Evolutionary conservation across 2,329 filamentous ascomycete genomes (phyloP).

Genomic region (Pyrenophora seminiperda): DNA sequence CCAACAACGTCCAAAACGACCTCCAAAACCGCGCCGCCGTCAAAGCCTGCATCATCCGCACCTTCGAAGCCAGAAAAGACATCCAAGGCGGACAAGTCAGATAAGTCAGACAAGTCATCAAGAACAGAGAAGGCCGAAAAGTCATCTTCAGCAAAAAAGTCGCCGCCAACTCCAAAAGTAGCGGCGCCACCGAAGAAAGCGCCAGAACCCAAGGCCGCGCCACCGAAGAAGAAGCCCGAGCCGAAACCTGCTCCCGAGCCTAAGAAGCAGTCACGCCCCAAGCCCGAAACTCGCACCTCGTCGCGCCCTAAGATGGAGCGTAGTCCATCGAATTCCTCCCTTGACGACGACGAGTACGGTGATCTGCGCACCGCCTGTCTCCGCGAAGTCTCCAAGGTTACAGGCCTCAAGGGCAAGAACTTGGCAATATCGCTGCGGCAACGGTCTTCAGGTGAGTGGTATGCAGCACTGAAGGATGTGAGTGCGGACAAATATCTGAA

Average conservation of each 20-base stretch:
- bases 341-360: slow-evolving; percentile 9
- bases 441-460: slow-evolving; percentile 30
- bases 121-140: slow-evolving; percentile 9
- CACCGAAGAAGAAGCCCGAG: slow-evolving; percentile 6
- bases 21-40: slow-evolving; percentile 8
- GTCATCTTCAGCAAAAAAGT: slow-evolving; percentile 4
- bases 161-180: slow-evolving; percentile 11
- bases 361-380: slow-evolving; percentile 14
- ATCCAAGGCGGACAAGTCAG: slow-evolving; percentile 5
- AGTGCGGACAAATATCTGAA: slow-evolving; percentile 37
- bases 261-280: slow-evolving; percentile 7
- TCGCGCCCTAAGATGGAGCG: slow-evolving; percentile 11
- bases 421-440: slow-evolving; percentile 30
- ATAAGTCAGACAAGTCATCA: slow-evolving; percentile 1
- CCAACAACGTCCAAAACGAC: slow-evolving; percentile 4
- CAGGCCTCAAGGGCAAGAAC: slow-evolving; percentile 29
- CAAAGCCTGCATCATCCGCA: slow-evolving; percentile 4
- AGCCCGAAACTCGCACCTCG: slow-evolving; percentile 6
- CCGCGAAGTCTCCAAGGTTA: slow-evolving; percentile 24
- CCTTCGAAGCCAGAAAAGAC: not conserved
- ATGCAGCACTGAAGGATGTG: slow-evolving; percentile 34
- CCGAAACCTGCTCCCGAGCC: slow-evolving; percentile 6
- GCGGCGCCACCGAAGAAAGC: slow-evolving; percentile 9
- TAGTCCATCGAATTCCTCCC: slow-evolving; percentile 5
- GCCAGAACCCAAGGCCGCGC: slow-evolving; percentile 6